Conservation (phyloP, 306 rosid genomes). For the Acmispon strigosus region DNA sequence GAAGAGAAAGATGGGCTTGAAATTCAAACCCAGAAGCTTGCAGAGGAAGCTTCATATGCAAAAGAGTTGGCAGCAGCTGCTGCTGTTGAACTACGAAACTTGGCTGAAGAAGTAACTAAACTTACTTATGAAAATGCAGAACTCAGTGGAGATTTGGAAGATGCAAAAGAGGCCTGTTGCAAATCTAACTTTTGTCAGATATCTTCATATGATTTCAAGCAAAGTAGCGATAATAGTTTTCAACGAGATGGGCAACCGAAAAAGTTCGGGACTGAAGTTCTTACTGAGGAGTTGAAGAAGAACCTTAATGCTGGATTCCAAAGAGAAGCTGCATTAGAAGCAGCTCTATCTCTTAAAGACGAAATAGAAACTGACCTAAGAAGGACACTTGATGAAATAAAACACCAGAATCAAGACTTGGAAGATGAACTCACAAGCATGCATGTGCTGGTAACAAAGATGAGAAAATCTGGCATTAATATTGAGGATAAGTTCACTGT, state of each 20-base stretch:
- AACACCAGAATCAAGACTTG: conserved; percentile 47
- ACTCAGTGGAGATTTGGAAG: conserved; percentile 52
- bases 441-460: conserved; percentile 49
- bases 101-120: conserved; percentile 84
- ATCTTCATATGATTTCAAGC: conserved; percentile 37
- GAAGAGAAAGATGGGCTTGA: conserved; percentile 77
- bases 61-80: conserved; percentile 91
- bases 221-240: conserved; percentile 21
- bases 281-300: conserved; percentile 52
- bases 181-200: conserved; percentile 39
- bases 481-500: conserved; percentile 36
- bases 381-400: conserved; percentile 58
- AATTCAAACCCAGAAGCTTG: conserved; percentile 63
- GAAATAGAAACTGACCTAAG: conserved; percentile 51
- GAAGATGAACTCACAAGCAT: conserved; percentile 70
- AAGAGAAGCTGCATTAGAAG: conserved; percentile 64
- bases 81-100: conserved; percentile 71
- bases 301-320: conserved; percentile 54
- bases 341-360: conserved; percentile 44
- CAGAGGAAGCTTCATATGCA: conserved; percentile 85
- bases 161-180: conserved; percentile 42
- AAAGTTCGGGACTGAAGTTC: conserved; percentile 37
- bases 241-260: conserved; percentile 30
- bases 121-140: conserved; percentile 71
- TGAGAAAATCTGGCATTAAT: conserved; percentile 39